Conservation (phyloP, 495 filamentous ascomycete genomes). For the Geopyxis carbonaria region DNA sequence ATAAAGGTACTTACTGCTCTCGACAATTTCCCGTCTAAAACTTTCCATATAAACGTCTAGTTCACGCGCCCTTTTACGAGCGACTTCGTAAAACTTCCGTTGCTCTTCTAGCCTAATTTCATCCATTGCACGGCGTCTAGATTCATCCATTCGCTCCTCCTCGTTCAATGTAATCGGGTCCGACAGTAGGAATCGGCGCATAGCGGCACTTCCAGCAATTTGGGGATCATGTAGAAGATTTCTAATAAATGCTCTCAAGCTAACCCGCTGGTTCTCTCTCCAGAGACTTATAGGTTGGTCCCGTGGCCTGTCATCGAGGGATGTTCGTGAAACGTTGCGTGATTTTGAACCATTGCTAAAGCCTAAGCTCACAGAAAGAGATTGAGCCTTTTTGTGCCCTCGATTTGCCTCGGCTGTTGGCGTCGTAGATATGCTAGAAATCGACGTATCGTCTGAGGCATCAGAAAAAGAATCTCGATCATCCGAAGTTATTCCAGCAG, state of each 20-base stretch:
- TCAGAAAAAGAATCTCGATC: conserved; percentile 60
- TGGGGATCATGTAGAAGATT: conserved; percentile 68
- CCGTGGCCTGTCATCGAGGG: conserved; percentile 26
- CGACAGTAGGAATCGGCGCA: conserved; percentile 61
- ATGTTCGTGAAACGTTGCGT: conserved; percentile 33
- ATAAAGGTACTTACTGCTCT: conserved; percentile 46
- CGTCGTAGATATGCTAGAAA: not conserved
- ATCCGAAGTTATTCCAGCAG: conserved; percentile 24
- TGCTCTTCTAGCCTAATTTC: conserved; percentile 81
- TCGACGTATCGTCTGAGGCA: not conserved
- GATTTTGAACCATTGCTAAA: conserved; percentile 29
- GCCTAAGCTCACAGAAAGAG: conserved; percentile 22
- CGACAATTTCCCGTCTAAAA: conserved; percentile 57
- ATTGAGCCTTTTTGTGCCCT: conserved; percentile 17
- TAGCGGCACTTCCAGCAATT: conserved; percentile 60
- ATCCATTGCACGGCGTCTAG: conserved; percentile 65
- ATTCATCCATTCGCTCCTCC: conserved; percentile 67
- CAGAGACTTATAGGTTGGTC: conserved; percentile 41
- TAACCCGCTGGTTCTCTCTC: conserved; percentile 82
- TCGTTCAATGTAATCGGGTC: conserved; percentile 54
- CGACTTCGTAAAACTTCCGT: conserved; percentile 85
- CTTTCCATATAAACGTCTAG: conserved; percentile 95
- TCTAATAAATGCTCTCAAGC: conserved; percentile 74
- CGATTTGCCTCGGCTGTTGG: not conserved
- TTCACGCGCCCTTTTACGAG: conserved; percentile 71